Evolutionary conservation across 345 rosid genomes (phyloP), one percentile per base, ranked within the genome.

Genomic region (Passiflora organensis): DNA sequence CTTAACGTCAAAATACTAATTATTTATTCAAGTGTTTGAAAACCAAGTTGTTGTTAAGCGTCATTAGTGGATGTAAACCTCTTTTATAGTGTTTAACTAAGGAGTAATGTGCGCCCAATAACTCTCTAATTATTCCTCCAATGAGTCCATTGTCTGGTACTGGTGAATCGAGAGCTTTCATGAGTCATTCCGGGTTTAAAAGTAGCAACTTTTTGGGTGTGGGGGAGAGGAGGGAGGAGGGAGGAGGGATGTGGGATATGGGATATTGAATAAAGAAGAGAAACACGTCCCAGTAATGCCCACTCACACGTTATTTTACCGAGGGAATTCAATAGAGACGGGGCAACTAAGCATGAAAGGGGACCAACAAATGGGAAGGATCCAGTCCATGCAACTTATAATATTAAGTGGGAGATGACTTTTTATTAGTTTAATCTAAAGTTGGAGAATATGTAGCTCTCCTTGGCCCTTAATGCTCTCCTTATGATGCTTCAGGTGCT

Each of bases 381-480:
- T 86, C 69, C 76, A 69, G 75, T 82, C 74, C 79, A 66, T 72
- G 74, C 80, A 79, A 76, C 80, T 74, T 80, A 84, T 54, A 69
- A 66, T 50, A n/a, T n/a, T n/a, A 46, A 75, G 83, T 75, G 82
- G 80, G 41, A 32, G 25, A 38, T 47, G 51, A 56, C 73, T 73
- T 85, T 75, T 68, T 51, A 38, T 54, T 81, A 23, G 46, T 51
- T 72, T 72, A 80, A 67, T 56, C 63, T 2, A 64, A 72, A 60
- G 68, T 60, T 47, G 43, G 59, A 74, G 71, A 55, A 69, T 69
- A 66, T 63, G 49, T 48, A 51, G 34, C 55, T 56, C 55, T 58
- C 49, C n/a, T 43, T 28, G 8, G 34, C 34, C 36, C 66, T 34
- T 52, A 59, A 60, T 75, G 45, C 66, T 59, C 60, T 55, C 55